phyloP scores from a whole-genome alignment of 768 basidiomycete species.

The Strobilomyces echinocephalus region DNA sequence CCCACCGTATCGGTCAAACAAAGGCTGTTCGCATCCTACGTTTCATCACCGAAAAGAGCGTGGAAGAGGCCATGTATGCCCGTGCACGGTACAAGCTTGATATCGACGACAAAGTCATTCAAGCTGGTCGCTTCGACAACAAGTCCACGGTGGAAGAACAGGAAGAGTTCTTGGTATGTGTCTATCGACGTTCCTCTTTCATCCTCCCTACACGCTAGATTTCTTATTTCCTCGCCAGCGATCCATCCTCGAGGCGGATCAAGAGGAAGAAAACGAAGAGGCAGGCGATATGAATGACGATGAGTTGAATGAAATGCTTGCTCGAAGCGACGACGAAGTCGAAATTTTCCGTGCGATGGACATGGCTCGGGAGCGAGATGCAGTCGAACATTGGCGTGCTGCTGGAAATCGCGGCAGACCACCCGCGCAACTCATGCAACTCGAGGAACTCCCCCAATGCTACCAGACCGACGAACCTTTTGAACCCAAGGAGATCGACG shows the following conservation, averaged over 20 bases:
- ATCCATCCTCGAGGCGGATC: too few relatives aligned
- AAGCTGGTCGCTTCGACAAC: slow-evolving; percentile 98
- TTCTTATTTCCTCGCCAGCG: too few relatives aligned
- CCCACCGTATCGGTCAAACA: slow-evolving; percentile 99
- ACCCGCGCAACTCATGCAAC: slow-evolving; percentile 70
- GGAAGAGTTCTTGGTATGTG: background rate
- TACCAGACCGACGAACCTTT: slow-evolving; percentile 85
- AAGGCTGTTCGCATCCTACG: slow-evolving; percentile 95
- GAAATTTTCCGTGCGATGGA: too few relatives aligned
- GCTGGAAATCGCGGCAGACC: slow-evolving; percentile 74
- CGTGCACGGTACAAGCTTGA: slow-evolving; percentile 86
- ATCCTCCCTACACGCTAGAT: too few relatives aligned
- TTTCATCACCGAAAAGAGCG: slow-evolving; percentile 96
- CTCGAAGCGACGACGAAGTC: too few relatives aligned
- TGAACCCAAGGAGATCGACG: slow-evolving; percentile 52
- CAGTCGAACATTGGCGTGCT: slow-evolving; percentile 61
- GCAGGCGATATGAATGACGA: too few relatives aligned
- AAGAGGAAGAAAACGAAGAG: too few relatives aligned
- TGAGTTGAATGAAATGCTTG: too few relatives aligned
- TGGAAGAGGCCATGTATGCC: slow-evolving; percentile 97
- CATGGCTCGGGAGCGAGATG: slow-evolving; percentile 45
- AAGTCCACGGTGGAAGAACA: slow-evolving; percentile 98
- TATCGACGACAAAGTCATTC: slow-evolving; percentile 50
- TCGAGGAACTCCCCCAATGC: slow-evolving; percentile 89
- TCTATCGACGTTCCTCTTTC: too few relatives aligned